phyloP scores from a whole-genome alignment of 768 basidiomycete species.

The Hebeloma cylindrosporum region DNA sequence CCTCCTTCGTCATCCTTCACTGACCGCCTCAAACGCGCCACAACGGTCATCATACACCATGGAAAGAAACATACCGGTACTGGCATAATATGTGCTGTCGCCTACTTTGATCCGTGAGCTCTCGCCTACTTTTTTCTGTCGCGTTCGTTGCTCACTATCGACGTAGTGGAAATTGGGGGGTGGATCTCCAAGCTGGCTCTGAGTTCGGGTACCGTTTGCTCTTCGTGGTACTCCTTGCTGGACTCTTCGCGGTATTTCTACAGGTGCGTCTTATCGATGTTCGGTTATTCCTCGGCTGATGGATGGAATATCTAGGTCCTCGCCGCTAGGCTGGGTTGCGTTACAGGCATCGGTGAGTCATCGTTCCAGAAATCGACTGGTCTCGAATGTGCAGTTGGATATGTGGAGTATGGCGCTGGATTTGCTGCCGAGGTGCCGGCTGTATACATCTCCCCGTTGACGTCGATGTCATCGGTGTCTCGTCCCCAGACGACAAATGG shows the following conservation, averaged over 20 bases:
- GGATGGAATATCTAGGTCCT: slow-evolving; percentile 49
- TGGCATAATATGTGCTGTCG: slow-evolving; percentile 85
- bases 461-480: too few relatives aligned
- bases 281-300: background rate
- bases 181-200: slow-evolving; percentile 86
- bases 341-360: slow-evolving; percentile 71
- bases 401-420: too few relatives aligned
- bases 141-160: slow-evolving; percentile 5
- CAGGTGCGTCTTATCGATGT: slow-evolving; percentile 49
- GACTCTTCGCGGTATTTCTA: slow-evolving; percentile 78
- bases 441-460: too few relatives aligned
- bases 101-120: slow-evolving; percentile 84
- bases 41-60: slow-evolving; percentile 44
- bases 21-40: slow-evolving; percentile 31
- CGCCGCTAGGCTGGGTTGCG: slow-evolving; percentile 77
- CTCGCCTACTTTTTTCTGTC: slow-evolving; percentile 2
- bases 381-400: too few relatives aligned
- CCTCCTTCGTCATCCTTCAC: slow-evolving; percentile 7
- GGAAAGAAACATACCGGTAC: slow-evolving; percentile 70
- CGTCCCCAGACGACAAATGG: too few relatives aligned
- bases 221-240: slow-evolving; percentile 82
- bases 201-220: slow-evolving; percentile 83
- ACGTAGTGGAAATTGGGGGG: slow-evolving; percentile 81
- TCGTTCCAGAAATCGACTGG: slow-evolving; percentile 2
- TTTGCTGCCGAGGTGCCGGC: too few relatives aligned